Base-by-base conservation (phyloP, 108 stramenopile genomes). In the Cyclotella kingstonii region DNA sequence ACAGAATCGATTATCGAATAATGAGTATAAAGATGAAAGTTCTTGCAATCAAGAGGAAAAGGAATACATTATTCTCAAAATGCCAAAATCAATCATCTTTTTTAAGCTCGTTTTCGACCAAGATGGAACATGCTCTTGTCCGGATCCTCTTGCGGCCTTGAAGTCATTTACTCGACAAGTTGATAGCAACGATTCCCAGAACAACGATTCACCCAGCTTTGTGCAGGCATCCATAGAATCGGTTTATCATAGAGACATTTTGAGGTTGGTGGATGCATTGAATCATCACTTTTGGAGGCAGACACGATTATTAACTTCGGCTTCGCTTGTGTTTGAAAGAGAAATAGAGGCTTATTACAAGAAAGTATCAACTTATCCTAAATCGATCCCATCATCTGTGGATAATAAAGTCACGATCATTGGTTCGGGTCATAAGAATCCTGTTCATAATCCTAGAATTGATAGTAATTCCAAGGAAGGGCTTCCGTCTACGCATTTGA, bases 81-180 rank as follows among this genome's bases (percentile, higher is more conserved):
- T 66, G 21, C 12, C 45, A 10, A 30, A 56, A 10, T 56, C 65
- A 7, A 48, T 54, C 3, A 46, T 63, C 19, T 9, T 28, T 34
- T 66, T 66, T 47, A 31, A 44, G 15, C 21, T 66, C 34, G 46
- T 25, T 11, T 66, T 66, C 35, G 54, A 66, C 12, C 21, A 1
- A 12, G 54, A 66, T 33, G 65, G 65, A 11, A 56, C 21, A 7
- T 66, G 65, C 23, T 55, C 54, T 21, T 66, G 65, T 56, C 54
- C 33, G 0, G 65, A 66, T 7, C 65, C 53, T 2, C 56, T 55
- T 30, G 30, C 43, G 31, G 52, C 65, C 2, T 33, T 66, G 3
- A 27, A 29, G 18, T 42, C 23, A 3, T 54, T 54, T 28, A 18
- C 38, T 25, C n/a, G n/a, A n/a, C n/a, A n/a, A n/a, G n/a, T n/a